Evolutionary conservation across 805 yeast genomes (phyloP).

Genomic region (Candida germanica): DNA sequence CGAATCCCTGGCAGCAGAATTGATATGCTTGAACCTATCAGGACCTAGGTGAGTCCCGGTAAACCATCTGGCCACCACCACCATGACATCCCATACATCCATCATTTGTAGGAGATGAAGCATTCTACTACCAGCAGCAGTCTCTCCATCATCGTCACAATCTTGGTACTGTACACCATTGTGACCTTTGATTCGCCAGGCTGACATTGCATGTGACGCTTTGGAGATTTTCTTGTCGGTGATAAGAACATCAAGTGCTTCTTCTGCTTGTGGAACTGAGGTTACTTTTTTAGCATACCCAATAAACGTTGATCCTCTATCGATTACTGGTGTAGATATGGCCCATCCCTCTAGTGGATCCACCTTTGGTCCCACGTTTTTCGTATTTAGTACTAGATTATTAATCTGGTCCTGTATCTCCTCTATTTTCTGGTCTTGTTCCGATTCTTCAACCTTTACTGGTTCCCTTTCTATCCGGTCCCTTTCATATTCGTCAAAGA

Average conservation of each 20-base stretch:
- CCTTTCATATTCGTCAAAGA: slow-evolving; percentile 38
- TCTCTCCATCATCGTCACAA: slow-evolving; percentile 95
- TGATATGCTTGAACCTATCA: slow-evolving; percentile 90
- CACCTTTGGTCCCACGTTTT: background rate
- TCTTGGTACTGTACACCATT: slow-evolving; percentile 68
- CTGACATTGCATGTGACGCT: slow-evolving; percentile 80
- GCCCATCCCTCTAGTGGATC: slow-evolving; percentile 73
- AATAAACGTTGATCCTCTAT: slow-evolving; percentile 81
- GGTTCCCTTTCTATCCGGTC: slow-evolving; percentile 16
- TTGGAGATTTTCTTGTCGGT: slow-evolving; percentile 63
- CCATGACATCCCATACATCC: slow-evolving; percentile 83
- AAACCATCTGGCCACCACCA: slow-evolving; percentile 87
- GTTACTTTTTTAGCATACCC: slow-evolving; percentile 66
- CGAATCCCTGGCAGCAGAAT: slow-evolving; percentile 83
- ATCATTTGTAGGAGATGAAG: slow-evolving; percentile 72
- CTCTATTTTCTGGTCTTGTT: background rate
- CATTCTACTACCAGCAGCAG: slow-evolving; percentile 91
- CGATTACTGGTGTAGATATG: slow-evolving; percentile 71
- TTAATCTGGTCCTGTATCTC: background rate
- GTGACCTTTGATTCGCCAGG: slow-evolving; percentile 70
- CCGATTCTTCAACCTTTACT: background rate
- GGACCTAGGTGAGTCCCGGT: slow-evolving; percentile 93
- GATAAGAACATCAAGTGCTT: slow-evolving; percentile 48
- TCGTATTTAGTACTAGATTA: background rate
- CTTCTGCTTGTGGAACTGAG: slow-evolving; percentile 65